Base-by-base conservation (phyloP, 179 eudicot species). In the Silene coronaria region DNA sequence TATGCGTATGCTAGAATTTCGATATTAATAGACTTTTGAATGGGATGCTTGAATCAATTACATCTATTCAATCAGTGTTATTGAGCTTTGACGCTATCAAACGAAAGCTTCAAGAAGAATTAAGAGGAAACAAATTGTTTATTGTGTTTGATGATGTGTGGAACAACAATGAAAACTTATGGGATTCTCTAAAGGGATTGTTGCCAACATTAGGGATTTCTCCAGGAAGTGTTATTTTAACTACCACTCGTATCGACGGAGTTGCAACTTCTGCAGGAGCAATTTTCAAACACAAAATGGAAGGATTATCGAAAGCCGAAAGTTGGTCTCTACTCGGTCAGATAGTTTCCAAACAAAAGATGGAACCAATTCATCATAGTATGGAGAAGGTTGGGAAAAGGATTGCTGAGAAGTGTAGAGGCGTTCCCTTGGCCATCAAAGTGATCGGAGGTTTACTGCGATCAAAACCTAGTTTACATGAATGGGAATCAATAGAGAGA, bases 91-190 rank as follows among this genome's bases (percentile, higher is more conserved):
- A 74, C 22, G 73, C 71, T 10, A 67, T 76, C 12, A 62, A 26
- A 73, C 71, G 66, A 5, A 30, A 67, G 48, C 75, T 79, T 42
- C 17, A 73, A 53, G 23, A 32, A 17, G 0, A 34, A 2, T n/a
- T 82, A 8, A 71, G 27, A 7, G 73, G 67, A 36, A 58, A 34
- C 2, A 78, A 42, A 48, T 67, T 34, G 21, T 23, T 83, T 24
- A 72, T 83, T 36, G 83, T 83, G 9, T 76, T 80, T 21, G 83
- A 83, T 75, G 81, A 83, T 75, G 83, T 80, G 0, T 83, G 86
- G 79, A 75, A 77, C 32, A 38, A 34, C 9, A 21, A 32, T 1
- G 0, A 45, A 28, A 58, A 26, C 0, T 12, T 17, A 45, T 83
- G 86, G 81, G 57, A 26, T 22, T 24, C 30, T 1, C 30, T 83